Conservation (phyloP, 2,329 filamentous ascomycete species). For the Pseudogymnoascus pannorum region DNA sequence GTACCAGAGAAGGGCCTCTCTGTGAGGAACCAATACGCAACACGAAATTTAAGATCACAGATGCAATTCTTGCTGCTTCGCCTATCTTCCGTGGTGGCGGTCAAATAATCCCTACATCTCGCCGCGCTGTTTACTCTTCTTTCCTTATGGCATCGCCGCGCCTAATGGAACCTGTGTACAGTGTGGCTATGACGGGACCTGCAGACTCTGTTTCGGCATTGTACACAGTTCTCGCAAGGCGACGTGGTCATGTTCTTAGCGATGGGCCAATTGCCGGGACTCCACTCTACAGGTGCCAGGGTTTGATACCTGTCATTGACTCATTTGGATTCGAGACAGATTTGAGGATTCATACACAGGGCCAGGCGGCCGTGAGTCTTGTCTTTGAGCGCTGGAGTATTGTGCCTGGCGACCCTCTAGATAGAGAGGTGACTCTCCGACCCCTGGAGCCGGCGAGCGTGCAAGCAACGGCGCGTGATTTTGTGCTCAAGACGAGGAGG, state of each 20-base stretch:
- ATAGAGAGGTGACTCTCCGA: constrained; percentile 72
- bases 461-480: constrained; percentile 87
- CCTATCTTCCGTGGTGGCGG: constrained; percentile 93
- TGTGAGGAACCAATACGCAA: constrained; percentile 99
- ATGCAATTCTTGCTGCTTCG: constrained; percentile 77
- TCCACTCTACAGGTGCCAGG: constrained; percentile 84
- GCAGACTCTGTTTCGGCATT: constrained; percentile 81
- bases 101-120: constrained; percentile 92
- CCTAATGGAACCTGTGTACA: constrained; percentile 94
- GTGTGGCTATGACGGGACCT: constrained; percentile 85
- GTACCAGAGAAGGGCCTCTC: constrained; percentile 84
- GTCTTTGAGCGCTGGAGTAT: constrained; percentile 96
- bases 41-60: constrained; percentile 93
- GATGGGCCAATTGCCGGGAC: constrained; percentile 92
- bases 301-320: constrained; percentile 91
- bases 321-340: constrained; percentile 98
- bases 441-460: constrained; percentile 82
- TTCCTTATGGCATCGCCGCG: constrained; percentile 96
- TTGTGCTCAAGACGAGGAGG: constrained; percentile 89
- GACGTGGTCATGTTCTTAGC: constrained; percentile 87
- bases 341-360: constrained; percentile 90
- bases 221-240: constrained; percentile 84
- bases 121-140: constrained; percentile 87
- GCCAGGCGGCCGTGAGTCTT: constrained; percentile 79
- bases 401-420: constrained; percentile 89